Base-by-base conservation (phyloP, 306 rosid species). In the Dryas alaskensis region DNA sequence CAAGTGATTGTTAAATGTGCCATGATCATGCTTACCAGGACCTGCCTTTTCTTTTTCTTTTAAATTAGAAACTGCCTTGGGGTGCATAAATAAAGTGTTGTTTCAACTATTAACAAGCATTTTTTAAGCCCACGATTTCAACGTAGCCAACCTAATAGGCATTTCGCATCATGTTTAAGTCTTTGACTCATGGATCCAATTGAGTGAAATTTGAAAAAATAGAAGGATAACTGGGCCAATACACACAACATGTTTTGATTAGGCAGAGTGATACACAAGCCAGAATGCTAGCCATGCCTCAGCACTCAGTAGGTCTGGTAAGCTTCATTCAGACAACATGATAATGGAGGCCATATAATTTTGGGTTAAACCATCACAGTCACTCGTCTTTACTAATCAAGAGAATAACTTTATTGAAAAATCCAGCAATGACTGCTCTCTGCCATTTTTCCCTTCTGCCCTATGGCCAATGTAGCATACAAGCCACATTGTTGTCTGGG, bases 311-410 rank as follows among this genome's bases (percentile, higher is more conserved):
- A 31, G 37, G 37, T 31, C 37, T 31, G 3, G 37, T 1, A 31
- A 31, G 27, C 10, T 37, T 63, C 43, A 39, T 13, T 64, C 31
- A 74, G 17, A 9, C 69, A 67, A 16, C 76, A 59, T 19, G 62
- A 6, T 7, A 68, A 37, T 59, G 53, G 53, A 69, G 70, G 63
- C 4, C 49, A 53, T 2, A 12, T 40, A 74, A 67, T 39, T 39
- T 61, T 16, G 54, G 52, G 17, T 14, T 54, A 13, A n/a, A 67
- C 13, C 5, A 14, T 27, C 25, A 14, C 25, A 19, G 10, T 11
- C 44, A 17, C 54, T 31, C 10, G 37, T 19, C 17, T 42, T 12
- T n/a, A 39, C 73, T 50, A 51, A 42, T 52, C 22, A 51, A 47
- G 45, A 64, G 12, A 45, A 13, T 31, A 16, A 53, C 6, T 2